Percentiles rank a stretch among this genome's conserved stretches.
Evolutionary conservation across 768 basidiomycete genomes (phyloP).

Genomic region (Xerocomellus dryophilus): DNA sequence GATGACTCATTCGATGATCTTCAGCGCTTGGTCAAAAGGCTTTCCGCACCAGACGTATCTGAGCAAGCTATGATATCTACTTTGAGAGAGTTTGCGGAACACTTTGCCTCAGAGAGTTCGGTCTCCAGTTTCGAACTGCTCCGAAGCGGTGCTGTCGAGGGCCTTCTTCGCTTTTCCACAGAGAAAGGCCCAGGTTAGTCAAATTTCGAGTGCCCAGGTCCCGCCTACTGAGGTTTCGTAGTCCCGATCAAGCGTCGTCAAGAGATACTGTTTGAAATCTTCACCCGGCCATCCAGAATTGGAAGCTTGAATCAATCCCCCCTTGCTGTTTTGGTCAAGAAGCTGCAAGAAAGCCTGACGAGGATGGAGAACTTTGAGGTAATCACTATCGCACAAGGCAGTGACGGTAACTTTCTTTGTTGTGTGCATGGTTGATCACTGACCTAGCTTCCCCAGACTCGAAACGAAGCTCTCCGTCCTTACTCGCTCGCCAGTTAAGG

Average conservation of each 20-base stretch:
- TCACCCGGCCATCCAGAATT: slow-evolving; percentile 54
- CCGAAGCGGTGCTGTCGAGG: slow-evolving; percentile 91
- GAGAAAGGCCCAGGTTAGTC: slow-evolving; percentile 45
- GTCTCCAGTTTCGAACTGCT: slow-evolving; percentile 95
- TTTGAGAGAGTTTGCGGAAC: slow-evolving; percentile 70
- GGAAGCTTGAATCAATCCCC: slow-evolving; percentile 49
- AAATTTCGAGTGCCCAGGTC: background rate
- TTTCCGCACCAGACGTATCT: slow-evolving; percentile 51
- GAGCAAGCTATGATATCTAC: slow-evolving; percentile 64
- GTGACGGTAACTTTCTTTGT: slow-evolving; percentile 55
- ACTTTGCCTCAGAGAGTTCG: slow-evolving; percentile 75
- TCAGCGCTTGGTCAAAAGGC: slow-evolving; percentile 57
- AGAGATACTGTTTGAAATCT: slow-evolving; percentile 75
- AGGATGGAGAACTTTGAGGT: slow-evolving; percentile 96
- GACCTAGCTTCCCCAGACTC: slow-evolving; percentile 52
- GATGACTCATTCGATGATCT: slow-evolving; percentile 66
- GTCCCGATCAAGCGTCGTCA: slow-evolving; percentile 66
- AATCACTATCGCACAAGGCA: slow-evolving; percentile 77
- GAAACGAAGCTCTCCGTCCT: slow-evolving; percentile 83
- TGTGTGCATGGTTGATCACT: slow-evolving; percentile 3
- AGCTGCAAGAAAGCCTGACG: slow-evolving; percentile 92
- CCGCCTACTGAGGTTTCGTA: slow-evolving; percentile 29
- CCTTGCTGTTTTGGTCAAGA: slow-evolving; percentile 83
- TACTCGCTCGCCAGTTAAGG: slow-evolving; percentile 89
- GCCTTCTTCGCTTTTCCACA: slow-evolving; percentile 77